Conservation (phyloP, 2,329 filamentous ascomycete genomes). For the Gyromitra esculenta region DNA sequence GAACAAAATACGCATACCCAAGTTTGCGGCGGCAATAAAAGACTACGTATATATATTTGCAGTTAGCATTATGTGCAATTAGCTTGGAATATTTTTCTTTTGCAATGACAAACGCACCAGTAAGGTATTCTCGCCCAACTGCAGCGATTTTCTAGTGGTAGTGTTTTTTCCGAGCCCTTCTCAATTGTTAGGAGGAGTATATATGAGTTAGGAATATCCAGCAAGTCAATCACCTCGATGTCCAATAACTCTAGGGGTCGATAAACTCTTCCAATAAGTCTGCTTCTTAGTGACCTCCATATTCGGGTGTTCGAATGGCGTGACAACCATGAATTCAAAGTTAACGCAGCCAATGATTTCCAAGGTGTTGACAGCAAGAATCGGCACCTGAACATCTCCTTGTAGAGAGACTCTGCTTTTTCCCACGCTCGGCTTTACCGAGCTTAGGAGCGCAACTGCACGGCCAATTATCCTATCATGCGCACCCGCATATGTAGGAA, state of each 20-base stretch:
- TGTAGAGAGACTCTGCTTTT: conserved; percentile 89
- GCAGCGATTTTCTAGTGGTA: conserved; percentile 81
- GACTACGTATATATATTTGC: conserved; percentile 65
- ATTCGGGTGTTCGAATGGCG: conserved; percentile 90
- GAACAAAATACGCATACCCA: conserved; percentile 64
- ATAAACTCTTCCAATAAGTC: conserved; percentile 95
- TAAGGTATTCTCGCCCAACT: conserved; percentile 95
- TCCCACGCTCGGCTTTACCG: conserved; percentile 82
- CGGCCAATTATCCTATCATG: conserved; percentile 86
- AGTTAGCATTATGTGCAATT: conserved; percentile 45
- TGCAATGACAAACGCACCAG: conserved; percentile 61
- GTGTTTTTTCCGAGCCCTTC: conserved; percentile 85
- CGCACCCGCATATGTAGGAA: conserved; percentile 89
- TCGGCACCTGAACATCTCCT: conserved; percentile 90
- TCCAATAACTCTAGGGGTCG: conserved; percentile 83
- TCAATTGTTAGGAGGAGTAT: conserved; percentile 63
- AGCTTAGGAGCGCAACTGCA: conserved; percentile 86
- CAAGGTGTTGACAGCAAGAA: conserved; percentile 80
- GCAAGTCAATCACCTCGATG: conserved; percentile 65
- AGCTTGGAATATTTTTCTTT: neutral
- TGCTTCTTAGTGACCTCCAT: conserved; percentile 90
- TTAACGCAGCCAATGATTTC: conserved; percentile 95
- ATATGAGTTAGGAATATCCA: conserved; percentile 19
- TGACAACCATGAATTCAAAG: conserved; percentile 96
- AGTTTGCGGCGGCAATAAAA: conserved; percentile 93